A percentile compares a stretch with the other conserved stretches of the same genome.
phyloP scores from a whole-genome alignment of 1,284 basidiomycete genomes.

The Pisolithus thermaeus region DNA sequence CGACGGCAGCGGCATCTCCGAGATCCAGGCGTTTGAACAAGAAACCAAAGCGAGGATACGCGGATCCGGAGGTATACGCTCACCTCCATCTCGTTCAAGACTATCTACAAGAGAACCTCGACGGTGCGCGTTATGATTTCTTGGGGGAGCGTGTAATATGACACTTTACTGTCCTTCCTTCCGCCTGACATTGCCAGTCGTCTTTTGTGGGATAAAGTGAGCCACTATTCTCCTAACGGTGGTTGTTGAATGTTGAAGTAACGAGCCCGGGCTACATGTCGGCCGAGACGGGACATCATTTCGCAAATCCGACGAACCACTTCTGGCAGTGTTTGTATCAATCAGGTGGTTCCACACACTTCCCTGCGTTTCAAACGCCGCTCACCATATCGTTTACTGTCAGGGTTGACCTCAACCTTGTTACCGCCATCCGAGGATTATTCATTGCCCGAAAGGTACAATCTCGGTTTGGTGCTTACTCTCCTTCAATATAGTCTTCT shows the following conservation, averaged over 20 bases:
- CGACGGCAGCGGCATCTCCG: too few relatives aligned
- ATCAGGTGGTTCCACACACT: constrained; percentile 28
- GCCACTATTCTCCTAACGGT: neutral
- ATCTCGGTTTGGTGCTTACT: constrained; percentile 39
- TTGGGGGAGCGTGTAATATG: neutral
- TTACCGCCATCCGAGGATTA: constrained; percentile 32
- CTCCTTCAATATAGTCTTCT: neutral
- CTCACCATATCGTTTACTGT: neutral
- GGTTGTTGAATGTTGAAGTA: neutral
- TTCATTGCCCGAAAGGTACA: constrained; percentile 30
- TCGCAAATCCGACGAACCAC: constrained; percentile 49
- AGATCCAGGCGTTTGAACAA: constrained; percentile 1
- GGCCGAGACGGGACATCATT: constrained; percentile 43
- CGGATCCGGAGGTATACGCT: constrained; percentile 30
- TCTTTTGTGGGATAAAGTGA: constrained; percentile 30
- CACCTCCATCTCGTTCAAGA: constrained; percentile 34
- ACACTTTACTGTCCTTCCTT: neutral
- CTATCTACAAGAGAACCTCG: constrained; percentile 30
- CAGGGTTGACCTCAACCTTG: constrained; percentile 38
- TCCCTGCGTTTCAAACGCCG: neutral
- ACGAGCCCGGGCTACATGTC: constrained; percentile 37
- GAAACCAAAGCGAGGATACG: constrained; percentile 21
- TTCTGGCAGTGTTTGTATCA: constrained; percentile 40
- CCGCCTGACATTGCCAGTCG: constrained; percentile 12
- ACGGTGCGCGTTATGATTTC: constrained; percentile 7